These are phyloP conservation scores for Nigrospora oryzae DNA, from an alignment of 2,329 filamentous ascomycete species.

Conservation along the genomic window DNA sequence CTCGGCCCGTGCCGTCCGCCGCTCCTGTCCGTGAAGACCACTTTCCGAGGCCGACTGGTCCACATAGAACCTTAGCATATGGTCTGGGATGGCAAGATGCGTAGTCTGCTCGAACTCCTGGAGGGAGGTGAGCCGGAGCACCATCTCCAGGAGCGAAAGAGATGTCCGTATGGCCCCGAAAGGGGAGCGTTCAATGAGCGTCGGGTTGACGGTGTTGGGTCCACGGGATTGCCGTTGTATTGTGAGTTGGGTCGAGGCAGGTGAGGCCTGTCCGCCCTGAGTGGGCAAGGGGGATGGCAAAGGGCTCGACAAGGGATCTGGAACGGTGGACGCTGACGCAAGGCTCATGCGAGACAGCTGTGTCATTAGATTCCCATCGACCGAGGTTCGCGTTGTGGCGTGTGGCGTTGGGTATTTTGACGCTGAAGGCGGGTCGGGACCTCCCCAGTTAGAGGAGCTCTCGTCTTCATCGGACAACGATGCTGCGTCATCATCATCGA, in stretches of 20 bases:
- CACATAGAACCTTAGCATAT: slow-evolving; percentile 83
- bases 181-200: slow-evolving; percentile 33
- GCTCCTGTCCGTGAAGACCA: slow-evolving; percentile 35
- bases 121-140: slow-evolving; percentile 75
- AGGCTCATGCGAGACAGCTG: slow-evolving; percentile 31
- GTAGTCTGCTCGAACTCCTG: slow-evolving; percentile 89
- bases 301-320: slow-evolving; percentile 5
- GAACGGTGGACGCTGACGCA: slow-evolving; percentile 18
- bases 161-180: slow-evolving; percentile 46
- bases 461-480: slow-evolving; percentile 4
- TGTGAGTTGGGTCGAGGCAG: slow-evolving; percentile 4
- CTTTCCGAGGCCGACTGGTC: slow-evolving; percentile 46
- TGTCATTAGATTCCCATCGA: slow-evolving; percentile 18
- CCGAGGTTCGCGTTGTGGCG: slow-evolving; percentile 11
- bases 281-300: slow-evolving; percentile 9
- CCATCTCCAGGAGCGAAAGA: slow-evolving; percentile 75
- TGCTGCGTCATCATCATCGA: slow-evolving; percentile 21
- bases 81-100: slow-evolving; percentile 83
- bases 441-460: no score
- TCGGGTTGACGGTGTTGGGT: slow-evolving; percentile 7
- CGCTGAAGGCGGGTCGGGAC: neutral
- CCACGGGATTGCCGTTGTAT: slow-evolving; percentile 2
- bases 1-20: slow-evolving; percentile 33
- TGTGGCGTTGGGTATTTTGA: slow-evolving; percentile 2
- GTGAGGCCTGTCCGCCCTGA: neutral